These are phyloP conservation scores for Protostelium mycophagum DNA, from an alignment of 78 protist genomes.

Conservation along the genomic window DNA sequence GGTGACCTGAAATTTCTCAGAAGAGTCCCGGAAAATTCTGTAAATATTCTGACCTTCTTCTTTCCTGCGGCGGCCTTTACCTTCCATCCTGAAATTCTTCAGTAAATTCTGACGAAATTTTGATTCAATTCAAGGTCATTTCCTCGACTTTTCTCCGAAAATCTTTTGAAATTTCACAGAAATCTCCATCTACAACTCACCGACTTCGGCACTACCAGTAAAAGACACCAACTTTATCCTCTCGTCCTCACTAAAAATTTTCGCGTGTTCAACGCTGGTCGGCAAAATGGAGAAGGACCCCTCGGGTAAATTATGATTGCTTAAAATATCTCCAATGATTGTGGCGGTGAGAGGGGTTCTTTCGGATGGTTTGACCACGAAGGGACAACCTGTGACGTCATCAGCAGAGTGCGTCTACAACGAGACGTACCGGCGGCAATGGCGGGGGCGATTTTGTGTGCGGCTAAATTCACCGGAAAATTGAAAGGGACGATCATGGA, in stretches of 20 bases:
- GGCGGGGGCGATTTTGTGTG: slow-evolving; percentile 79
- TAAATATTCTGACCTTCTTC: slow-evolving; percentile 26
- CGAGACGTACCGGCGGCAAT: slow-evolving; percentile 22
- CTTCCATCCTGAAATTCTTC: slow-evolving; percentile 46
- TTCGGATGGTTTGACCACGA: slow-evolving; percentile 63
- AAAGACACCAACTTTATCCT: slow-evolving; percentile 63
- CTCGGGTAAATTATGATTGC: slow-evolving; percentile 31
- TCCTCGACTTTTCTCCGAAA: not conserved
- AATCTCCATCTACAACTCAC: not conserved
- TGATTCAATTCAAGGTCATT: not conserved
- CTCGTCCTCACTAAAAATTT: slow-evolving; percentile 27
- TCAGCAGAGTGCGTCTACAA: slow-evolving; percentile 70
- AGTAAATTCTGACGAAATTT: slow-evolving; percentile 20
- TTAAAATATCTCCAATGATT: slow-evolving; percentile 60
- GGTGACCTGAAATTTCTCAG: slow-evolving; percentile 2
- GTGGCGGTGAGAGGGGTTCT: slow-evolving; percentile 64
- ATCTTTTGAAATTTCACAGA: not conserved
- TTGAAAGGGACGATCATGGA: slow-evolving; percentile 74
- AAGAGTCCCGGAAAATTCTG: not conserved
- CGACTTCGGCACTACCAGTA: slow-evolving; percentile 50
- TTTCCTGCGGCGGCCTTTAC: slow-evolving; percentile 57
- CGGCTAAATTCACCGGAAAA: slow-evolving; percentile 73
- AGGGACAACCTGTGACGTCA: slow-evolving; percentile 45
- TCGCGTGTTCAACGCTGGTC: slow-evolving; percentile 28
- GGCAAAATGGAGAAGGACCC: slow-evolving; percentile 70